Conservation (phyloP, 768 basidiomycete genomes). For the Macrolepiota fuliginosa region DNA sequence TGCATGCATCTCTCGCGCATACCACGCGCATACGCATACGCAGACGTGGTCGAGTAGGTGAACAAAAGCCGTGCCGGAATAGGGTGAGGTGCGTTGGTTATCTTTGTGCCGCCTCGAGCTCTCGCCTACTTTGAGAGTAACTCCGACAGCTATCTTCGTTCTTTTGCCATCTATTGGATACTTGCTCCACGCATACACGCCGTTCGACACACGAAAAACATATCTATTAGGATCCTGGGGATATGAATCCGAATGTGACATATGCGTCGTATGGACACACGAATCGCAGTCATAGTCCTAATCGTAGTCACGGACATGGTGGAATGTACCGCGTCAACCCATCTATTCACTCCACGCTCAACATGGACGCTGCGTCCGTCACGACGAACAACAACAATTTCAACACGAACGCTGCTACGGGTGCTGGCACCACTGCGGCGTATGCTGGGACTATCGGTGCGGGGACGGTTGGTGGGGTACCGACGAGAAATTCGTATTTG, state of each 20-base stretch:
- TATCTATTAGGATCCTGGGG: neutral
- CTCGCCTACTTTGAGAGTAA: neutral
- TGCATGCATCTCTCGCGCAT: neutral
- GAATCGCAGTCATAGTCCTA: neutral
- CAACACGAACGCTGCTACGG: neutral
- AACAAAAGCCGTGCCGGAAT: neutral
- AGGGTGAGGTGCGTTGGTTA: neutral
- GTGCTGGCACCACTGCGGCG: neutral
- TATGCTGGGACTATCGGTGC: neutral
- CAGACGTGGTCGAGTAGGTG: neutral
- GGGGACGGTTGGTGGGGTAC: neutral
- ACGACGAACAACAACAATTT: neutral
- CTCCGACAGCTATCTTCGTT: neutral
- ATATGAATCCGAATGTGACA: conserved; percentile 11
- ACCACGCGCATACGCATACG: neutral
- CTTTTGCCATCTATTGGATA: too few species aligned
- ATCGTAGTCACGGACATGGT: neutral
- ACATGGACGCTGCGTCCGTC: neutral
- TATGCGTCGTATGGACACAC: conserved; percentile 1
- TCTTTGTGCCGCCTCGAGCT: neutral
- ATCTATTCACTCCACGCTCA: neutral
- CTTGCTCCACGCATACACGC: too few species aligned
- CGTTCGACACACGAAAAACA: too few species aligned
- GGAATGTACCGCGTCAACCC: neutral
- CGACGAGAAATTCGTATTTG: conserved; percentile 9